A percentile compares a stretch with the other conserved stretches of the same genome.
Conservation (phyloP, 768 basidiomycete genomes). For the Panus rudis region DNA sequence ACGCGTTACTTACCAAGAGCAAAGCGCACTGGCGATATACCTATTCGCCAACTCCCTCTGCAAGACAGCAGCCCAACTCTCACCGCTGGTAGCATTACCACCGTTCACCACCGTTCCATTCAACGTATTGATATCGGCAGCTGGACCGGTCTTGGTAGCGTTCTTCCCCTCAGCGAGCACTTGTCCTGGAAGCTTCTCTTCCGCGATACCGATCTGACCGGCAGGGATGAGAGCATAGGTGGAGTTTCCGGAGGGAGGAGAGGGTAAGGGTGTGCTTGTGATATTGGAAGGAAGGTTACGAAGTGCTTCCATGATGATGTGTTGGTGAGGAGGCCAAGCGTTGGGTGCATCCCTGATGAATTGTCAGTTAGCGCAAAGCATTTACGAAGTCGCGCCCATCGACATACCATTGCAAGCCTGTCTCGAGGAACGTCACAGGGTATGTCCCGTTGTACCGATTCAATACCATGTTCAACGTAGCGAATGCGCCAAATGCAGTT, state of each 20-base stretch:
- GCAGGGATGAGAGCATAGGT: conserved; percentile 64
- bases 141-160: conserved; percentile 43
- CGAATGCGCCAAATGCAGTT: conserved; percentile 67
- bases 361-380: neutral
- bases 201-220: conserved; percentile 77
- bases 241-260: conserved; percentile 41
- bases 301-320: conserved; percentile 75
- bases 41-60: conserved; percentile 76
- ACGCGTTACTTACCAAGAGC: conserved; percentile 65
- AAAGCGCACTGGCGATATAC: conserved; percentile 75
- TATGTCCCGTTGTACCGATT: conserved; percentile 85
- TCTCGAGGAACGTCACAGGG: conserved; percentile 71
- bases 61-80: conserved; percentile 61
- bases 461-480: conserved; percentile 69
- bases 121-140: conserved; percentile 53
- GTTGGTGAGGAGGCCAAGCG: conserved; percentile 81
- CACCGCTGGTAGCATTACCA: conserved; percentile 50
- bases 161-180: conserved; percentile 35
- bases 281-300: conserved; percentile 67
- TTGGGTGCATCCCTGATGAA: conserved; percentile 73
- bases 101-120: conserved; percentile 59
- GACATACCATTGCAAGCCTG: conserved; percentile 73
- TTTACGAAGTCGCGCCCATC: no score
- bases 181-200: conserved; percentile 67
- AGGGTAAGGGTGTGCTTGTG: conserved; percentile 49